Evolutionary conservation across 73 alveolate species (phyloP).

Genomic region (Durusdinium trenchii): DNA sequence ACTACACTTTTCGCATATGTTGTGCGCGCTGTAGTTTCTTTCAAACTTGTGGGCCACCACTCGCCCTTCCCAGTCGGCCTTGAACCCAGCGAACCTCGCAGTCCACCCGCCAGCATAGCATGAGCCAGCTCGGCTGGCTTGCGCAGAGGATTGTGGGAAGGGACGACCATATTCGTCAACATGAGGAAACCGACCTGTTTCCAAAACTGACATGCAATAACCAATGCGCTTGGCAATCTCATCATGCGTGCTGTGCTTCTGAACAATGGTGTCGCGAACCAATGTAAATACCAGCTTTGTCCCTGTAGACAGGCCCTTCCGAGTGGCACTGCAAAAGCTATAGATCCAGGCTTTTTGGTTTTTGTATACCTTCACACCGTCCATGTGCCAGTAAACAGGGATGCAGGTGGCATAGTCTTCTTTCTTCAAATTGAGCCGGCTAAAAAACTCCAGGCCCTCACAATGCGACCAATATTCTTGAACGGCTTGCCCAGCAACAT

Average conservation of each 20-base stretch:
- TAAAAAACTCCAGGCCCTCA: neutral
- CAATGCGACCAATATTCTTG: neutral
- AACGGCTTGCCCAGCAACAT: neutral
- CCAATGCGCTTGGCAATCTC: neutral
- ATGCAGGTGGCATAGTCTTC: neutral
- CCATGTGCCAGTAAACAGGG: neutral
- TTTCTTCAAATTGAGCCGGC: neutral
- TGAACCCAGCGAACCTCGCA: neutral
- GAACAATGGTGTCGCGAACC: neutral
- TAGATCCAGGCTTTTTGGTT: neutral
- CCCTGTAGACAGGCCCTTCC: neutral
- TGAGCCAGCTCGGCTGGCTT: neutral
- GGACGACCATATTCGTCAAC: neutral
- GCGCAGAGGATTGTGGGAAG: neutral
- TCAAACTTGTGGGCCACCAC: neutral
- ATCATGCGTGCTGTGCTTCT: neutral
- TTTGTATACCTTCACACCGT: neutral
- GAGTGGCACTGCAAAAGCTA: neutral
- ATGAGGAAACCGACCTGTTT: neutral
- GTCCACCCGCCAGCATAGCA: neutral
- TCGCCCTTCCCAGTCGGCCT: slow-evolving; percentile 19
- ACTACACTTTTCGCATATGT: neutral
- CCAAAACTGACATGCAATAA: neutral
- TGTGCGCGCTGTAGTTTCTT: neutral
- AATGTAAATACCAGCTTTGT: neutral